A percentile compares a stretch with the other conserved stretches of the same genome.
Evolutionary conservation across 2,329 filamentous ascomycete species (phyloP).

Genomic region (Daldinia eschscholtzii): DNA sequence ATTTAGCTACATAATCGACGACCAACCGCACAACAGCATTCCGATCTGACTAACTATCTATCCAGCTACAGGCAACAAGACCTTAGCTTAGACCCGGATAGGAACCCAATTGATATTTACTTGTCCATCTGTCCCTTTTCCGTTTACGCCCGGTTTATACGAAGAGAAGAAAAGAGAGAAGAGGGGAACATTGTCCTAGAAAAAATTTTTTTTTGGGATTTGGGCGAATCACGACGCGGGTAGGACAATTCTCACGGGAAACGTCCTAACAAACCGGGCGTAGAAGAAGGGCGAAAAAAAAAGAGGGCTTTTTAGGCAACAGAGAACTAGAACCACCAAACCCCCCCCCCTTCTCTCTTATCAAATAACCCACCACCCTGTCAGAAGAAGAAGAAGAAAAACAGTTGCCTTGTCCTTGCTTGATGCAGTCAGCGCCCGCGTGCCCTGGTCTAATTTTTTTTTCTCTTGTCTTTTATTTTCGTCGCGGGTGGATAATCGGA

Average conservation of each 20-base stretch:
- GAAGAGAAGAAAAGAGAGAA: neutral
- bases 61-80: too few species aligned
- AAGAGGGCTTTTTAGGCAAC: neutral
- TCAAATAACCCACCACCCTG: constrained; percentile 1
- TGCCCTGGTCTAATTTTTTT: too few species aligned
- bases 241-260: neutral
- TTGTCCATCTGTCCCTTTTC: neutral
- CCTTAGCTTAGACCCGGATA: too few species aligned
- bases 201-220: neutral
- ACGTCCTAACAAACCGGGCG: constrained; percentile 8
- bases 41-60: too few species aligned
- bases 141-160: neutral
- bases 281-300: neutral
- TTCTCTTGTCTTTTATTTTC: too few species aligned
- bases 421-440: constrained; percentile 5
- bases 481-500: too few species aligned
- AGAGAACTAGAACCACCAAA: too few species aligned
- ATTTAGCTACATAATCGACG: too few species aligned
- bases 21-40: too few species aligned
- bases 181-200: neutral
- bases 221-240: neutral
- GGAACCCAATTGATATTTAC: neutral
- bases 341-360: too few species aligned
- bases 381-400: neutral
- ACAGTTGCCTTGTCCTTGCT: constrained; percentile 29